Base-by-base conservation (phyloP, 2,329 filamentous ascomycete species). In the Diaporthe nobilis region DNA sequence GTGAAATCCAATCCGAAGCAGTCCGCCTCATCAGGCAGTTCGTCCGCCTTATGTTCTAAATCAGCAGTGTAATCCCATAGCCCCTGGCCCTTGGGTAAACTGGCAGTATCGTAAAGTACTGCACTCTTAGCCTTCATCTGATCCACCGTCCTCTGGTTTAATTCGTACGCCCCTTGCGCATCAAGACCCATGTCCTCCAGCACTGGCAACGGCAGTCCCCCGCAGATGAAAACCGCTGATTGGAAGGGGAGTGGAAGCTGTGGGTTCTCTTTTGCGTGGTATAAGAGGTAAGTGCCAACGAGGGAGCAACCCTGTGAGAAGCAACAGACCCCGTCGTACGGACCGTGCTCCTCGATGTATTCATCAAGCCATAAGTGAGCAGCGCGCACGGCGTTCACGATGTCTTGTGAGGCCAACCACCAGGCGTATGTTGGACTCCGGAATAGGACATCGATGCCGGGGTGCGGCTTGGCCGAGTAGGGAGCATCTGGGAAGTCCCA, bases 191-290 rank as follows among this genome's bases (percentile, higher is more conserved):
- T 80, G 47, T 84, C 82, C 49, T 81, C 82, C 1, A 85, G 79
- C 25, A 80, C 80, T 7, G 77, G 75, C 42, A 86, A 80, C 15
- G 85, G 82, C 53, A 87, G 60, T 12, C 82, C 82, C 47, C 85
- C 85, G 76, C 84, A 84, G 55, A 86, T 79, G 77, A 87, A 86
- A 44, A 86, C 78, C 70, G 83, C 85, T 7, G 83, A 84, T 34
- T 79, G 79, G 78, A 87, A 86, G 1, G 84, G 83, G 12, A 82
- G 78, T 7, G 80, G 79, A 4, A 78, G 73, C 12, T 78, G 76
- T n/a, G 81, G 78, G 15, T 78, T 77, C 75, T 84, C 83, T 76
- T 81, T 82, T 71, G 82, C 80, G 44, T 83, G 83, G 78, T 84
- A 84, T 31, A 87, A 77, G 22, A 87, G 80, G 77, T 84, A 87